Percentiles rank a stretch among this genome's conserved stretches.
Conservation (phyloP, 352 stramenopile species). For the Globisporangium middletonii region DNA sequence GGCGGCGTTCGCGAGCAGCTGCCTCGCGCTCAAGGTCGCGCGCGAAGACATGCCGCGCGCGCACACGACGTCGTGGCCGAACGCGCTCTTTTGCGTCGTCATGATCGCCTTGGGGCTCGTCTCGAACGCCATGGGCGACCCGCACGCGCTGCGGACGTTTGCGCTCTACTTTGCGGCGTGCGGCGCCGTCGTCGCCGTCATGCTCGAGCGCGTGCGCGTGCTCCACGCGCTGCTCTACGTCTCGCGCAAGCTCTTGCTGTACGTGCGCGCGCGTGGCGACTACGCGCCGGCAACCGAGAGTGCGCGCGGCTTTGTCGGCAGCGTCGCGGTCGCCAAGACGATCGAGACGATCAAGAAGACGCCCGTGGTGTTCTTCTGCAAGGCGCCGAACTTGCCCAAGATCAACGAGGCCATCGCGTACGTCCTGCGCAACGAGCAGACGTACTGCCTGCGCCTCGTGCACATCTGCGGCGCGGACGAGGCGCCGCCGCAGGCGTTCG, state of each 20-base stretch:
- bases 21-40: constrained; percentile 84
- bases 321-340: constrained; percentile 28
- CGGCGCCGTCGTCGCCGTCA: too few relatives aligned
- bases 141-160: too few relatives aligned
- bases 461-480: constrained; percentile 41
- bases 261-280: too few relatives aligned
- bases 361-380: constrained; percentile 87
- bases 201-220: too few relatives aligned
- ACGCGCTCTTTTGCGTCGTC: constrained; percentile 11
- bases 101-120: too few relatives aligned
- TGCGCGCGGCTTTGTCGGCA: constrained; percentile 22
- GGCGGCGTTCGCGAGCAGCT: constrained; percentile 71
- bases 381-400: constrained; percentile 72
- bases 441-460: constrained; percentile 72
- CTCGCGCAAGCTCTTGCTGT: too few relatives aligned
- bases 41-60: constrained; percentile 60
- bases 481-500: constrained; percentile 23
- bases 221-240: too few relatives aligned
- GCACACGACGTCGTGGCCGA: constrained; percentile 27
- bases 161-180: too few relatives aligned
- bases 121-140: not conserved
- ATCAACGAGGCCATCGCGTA: constrained; percentile 89
- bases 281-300: constrained; percentile 16
- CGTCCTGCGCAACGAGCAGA: constrained; percentile 80
- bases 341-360: constrained; percentile 41